Base-by-base conservation (phyloP, 768 basidiomycete genomes). In the Leccinum arenicola region DNA sequence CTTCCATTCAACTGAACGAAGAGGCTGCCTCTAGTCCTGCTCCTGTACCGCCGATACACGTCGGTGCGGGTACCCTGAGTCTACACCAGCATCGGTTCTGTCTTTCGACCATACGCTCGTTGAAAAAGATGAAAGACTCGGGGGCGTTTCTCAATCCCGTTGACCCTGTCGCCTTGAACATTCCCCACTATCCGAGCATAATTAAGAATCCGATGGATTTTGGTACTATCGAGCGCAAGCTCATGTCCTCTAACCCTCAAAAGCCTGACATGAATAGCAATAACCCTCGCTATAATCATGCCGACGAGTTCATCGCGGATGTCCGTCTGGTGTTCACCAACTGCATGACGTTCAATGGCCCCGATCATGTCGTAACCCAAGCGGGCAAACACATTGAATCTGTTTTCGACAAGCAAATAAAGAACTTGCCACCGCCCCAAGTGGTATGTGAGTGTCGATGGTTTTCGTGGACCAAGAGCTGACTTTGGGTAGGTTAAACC, bases 171-270 rank as follows among this genome's bases (percentile, higher is more conserved):
- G 88, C 85, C 8, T 78, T 93, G 65, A 85, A 84, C 61, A 85
- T 93, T 61, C 96, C 94, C 9, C 93, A 96, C 71, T 99, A 99
- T 67, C 84, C 84, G 36, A 80, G 80, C 49, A 85, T 98, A 70
- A 84, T 99, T 75, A 91, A 87, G 69, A 84, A 81, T 27, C 97
- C 97, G 0, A 98, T 98, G 93, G 97, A 98, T 71, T 82, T 99
- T 50, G 82, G 86, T 3, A 97, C 96, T 48, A 84, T 98, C 59
- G 96, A 98, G 75, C 84, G 84, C 67, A 97, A 98, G 76, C 80
- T 98, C 47, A 67, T 65, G 35, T 84, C 89, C 1, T 92, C 92
- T 14, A 95, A 93, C 67, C 87, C 90, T 3, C 66, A 76, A 54
- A 94, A 92, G 68, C 89, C 85, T 14, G 91, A 92, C 60, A 73